Evolutionary conservation across 805 yeast species (phyloP).

Genomic region (Hanseniaspora mollemarum): DNA sequence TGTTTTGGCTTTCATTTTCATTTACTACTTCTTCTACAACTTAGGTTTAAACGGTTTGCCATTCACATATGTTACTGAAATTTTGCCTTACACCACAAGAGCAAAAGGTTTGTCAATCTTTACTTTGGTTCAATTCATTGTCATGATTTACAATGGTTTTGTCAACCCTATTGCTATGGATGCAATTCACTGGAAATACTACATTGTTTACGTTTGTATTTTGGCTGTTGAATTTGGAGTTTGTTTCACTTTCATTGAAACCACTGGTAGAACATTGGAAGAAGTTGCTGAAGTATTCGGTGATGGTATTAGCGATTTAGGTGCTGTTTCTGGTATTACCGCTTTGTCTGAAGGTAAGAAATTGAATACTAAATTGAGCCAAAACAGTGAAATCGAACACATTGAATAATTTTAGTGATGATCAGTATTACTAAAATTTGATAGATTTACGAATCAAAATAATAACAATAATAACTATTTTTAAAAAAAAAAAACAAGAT

Average conservation of each 20-base stretch:
- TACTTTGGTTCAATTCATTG: slow-evolving; percentile 21
- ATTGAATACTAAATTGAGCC: background rate
- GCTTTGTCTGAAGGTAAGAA: slow-evolving; percentile 16
- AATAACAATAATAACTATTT: background rate
- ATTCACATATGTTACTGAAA: slow-evolving; percentile 37
- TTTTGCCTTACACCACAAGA: slow-evolving; percentile 29
- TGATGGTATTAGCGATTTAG: slow-evolving; percentile 21
- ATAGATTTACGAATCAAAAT: no score
- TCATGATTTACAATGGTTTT: slow-evolving; percentile 29
- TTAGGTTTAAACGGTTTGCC: slow-evolving; percentile 38
- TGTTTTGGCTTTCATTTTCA: slow-evolving; percentile 42
- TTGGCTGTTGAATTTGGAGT: slow-evolving; percentile 26
- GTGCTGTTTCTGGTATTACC: slow-evolving; percentile 15
- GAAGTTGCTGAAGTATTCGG: slow-evolving; percentile 32
- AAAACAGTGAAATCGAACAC: slow-evolving; percentile 1
- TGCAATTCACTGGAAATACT: slow-evolving; percentile 31
- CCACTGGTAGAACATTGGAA: slow-evolving; percentile 32
- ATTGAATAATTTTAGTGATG: background rate
- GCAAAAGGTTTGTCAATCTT: slow-evolving; percentile 26
- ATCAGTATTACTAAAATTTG: background rate
- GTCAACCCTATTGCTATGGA: slow-evolving; percentile 33
- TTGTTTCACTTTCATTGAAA: slow-evolving; percentile 31
- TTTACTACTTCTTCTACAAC: slow-evolving; percentile 36
- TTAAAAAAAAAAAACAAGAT: no score
- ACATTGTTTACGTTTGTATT: slow-evolving; percentile 30